A percentile compares a stretch with the other conserved stretches of the same genome.
phyloP scores from a whole-genome alignment of 2,329 filamentous ascomycete species.

The Colletotrichum tropicale region DNA sequence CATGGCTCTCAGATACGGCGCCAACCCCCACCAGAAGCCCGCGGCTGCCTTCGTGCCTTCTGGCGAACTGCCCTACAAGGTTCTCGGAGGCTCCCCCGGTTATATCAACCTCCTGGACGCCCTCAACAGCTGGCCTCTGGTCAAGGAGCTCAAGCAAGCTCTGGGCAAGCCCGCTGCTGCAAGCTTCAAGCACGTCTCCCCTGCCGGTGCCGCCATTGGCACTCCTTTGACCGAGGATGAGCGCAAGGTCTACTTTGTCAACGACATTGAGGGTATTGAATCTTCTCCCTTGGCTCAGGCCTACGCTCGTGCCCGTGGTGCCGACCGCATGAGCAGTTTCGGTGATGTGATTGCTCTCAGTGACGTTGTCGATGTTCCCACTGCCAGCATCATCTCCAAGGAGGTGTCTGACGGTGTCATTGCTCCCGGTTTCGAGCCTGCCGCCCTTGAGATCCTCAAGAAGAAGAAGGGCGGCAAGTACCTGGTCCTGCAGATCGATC shows the following conservation, averaged over 20 bases:
- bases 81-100: constrained; percentile 85
- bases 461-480: constrained; percentile 99
- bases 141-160: constrained; percentile 92
- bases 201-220: constrained; percentile 93
- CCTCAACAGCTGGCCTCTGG: constrained; percentile 94
- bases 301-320: constrained; percentile 92
- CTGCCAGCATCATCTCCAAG: constrained; percentile 95
- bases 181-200: constrained; percentile 99
- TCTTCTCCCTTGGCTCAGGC: constrained; percentile 87
- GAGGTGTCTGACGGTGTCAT: constrained; percentile 98
- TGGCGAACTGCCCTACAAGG: constrained; percentile 88
- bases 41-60: constrained; percentile 81
- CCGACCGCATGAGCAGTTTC: constrained; percentile 98
- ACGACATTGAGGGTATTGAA: constrained; percentile 90
- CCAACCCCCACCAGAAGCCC: constrained; percentile 98
- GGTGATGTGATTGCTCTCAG: constrained; percentile 95
- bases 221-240: constrained; percentile 85
- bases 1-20: constrained; percentile 87
- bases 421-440: constrained; percentile 83
- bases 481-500: constrained; percentile 93
- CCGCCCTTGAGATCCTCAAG: constrained; percentile 86
- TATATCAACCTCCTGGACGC: constrained; percentile 98
- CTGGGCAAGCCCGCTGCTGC: constrained; percentile 89
- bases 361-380: constrained; percentile 87
- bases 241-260: constrained; percentile 98